Percentiles rank a stretch among this genome's conserved stretches.
These are phyloP conservation scores for Viola pubescens DNA, from an alignment of 441 rosid species.

Conservation along the genomic window DNA sequence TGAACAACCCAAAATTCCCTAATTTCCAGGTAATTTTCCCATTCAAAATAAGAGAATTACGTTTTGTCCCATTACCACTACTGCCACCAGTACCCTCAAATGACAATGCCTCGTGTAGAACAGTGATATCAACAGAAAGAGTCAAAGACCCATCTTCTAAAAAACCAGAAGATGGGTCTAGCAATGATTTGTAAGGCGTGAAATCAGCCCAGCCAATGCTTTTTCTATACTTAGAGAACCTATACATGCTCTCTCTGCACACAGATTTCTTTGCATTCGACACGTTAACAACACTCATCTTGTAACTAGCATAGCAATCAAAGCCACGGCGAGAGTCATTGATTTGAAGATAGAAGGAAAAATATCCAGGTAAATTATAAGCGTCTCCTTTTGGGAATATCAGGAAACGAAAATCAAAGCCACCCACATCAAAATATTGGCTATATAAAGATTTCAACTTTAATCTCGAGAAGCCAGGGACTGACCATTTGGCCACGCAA, in stretches of 20 bases:
- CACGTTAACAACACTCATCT: constrained; percentile 53
- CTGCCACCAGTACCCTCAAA: constrained; percentile 40
- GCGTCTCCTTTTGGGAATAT: constrained; percentile 82
- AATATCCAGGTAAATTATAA: constrained; percentile 64
- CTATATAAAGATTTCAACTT: constrained; percentile 72
- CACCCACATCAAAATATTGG: constrained; percentile 73
- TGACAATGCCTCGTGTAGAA: constrained; percentile 51
- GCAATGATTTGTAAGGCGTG: constrained; percentile 48
- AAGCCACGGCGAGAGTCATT: constrained; percentile 62
- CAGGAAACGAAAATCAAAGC: constrained; percentile 69
- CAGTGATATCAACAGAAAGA: constrained; percentile 58
- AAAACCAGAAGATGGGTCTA: constrained; percentile 62
- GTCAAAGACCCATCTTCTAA: constrained; percentile 45
- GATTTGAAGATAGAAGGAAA: constrained; percentile 69
- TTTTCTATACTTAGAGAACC: constrained; percentile 66
- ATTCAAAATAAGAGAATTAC: constrained; percentile 43
- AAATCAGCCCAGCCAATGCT: constrained; percentile 85
- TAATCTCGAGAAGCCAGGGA: constrained; percentile 46
- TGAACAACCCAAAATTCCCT: constrained; percentile 62
- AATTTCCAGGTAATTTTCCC: constrained; percentile 83
- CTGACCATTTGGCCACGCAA: constrained; percentile 63
- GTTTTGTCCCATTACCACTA: constrained; percentile 7
- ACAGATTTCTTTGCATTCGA: constrained; percentile 56
- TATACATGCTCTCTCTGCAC: constrained; percentile 66
- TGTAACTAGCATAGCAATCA: constrained; percentile 73